Evolutionary conservation across 208 protist genomes (phyloP), one percentile per base, ranked within the genome.

Genomic region (Naegleria gruberi): DNA sequence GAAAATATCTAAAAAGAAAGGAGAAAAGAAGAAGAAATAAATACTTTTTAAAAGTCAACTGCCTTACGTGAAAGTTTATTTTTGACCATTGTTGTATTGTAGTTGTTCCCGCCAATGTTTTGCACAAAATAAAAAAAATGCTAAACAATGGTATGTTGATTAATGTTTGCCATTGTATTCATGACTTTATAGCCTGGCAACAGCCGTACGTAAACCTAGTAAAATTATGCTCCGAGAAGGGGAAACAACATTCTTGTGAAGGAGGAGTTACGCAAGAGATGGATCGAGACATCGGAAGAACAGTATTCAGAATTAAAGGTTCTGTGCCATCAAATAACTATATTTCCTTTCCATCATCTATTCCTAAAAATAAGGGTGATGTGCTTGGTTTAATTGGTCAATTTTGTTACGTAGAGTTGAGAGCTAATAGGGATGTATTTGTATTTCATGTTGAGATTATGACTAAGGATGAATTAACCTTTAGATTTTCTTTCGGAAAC

Each of bases 401-500:
- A 34, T 86, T 47, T 46, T 46, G 34, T 15, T 86, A 86, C n/a
- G 34, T 86, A 47, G 40, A 86, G 45, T 4, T 86, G 12, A 7
- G 43, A 46, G 82, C 42, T 0, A 23, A 42, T 0, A 65, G 30
- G 51, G 82, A 86, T 37, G 15, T 47, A 7, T 86, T 86, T 46
- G 82, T 46, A 26, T 46, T 86, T 44, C 82, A 86, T 46, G 45
- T 86, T 47, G 82, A 86, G 19, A 46, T 86, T 15, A 30, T 86
- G 42, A 86, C 82, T 46, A 86, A 86, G 82, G 82, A 86, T 46
- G 82, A 86, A 46, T 30, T 46, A 30, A 30, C 42, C 0, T 45
- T 86, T 86, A 30, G 82, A 86, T 30, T 86, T 42, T 86, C 82
- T 46, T 86, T 86, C n/a, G 34, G 82, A 23, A 86, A 86, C n/a